Evolutionary conservation across 148 eudicot species (phyloP).

Genomic region (Simmondsia chinensis): DNA sequence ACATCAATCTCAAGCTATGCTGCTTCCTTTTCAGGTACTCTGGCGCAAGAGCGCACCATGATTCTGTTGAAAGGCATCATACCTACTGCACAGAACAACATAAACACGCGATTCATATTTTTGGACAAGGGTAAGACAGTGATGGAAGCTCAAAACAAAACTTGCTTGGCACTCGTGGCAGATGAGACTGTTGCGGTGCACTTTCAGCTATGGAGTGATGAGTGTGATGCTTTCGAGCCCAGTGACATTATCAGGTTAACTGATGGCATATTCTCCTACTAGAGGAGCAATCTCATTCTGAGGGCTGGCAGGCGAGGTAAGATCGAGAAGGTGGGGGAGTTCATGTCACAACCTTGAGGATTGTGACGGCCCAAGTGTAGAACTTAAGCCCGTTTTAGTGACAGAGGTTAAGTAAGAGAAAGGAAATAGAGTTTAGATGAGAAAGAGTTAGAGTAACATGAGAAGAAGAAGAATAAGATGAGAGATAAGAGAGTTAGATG

Average conservation of each 20-base stretch:
- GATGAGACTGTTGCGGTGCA: slow-evolving; percentile 85
- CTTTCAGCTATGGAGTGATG: slow-evolving; percentile 83
- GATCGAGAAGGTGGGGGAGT: slow-evolving; percentile 53
- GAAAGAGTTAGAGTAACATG: no score
- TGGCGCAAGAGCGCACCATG: no score
- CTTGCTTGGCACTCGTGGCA: slow-evolving; percentile 76
- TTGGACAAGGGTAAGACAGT: slow-evolving; percentile 54
- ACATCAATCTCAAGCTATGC: no score
- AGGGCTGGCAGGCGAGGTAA: slow-evolving; percentile 64
- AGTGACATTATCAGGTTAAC: slow-evolving; percentile 37
- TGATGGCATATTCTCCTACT: slow-evolving; percentile 52
- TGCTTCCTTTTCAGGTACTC: no score
- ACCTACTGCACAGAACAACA: slow-evolving; percentile 73
- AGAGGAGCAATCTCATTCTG: slow-evolving; percentile 28
- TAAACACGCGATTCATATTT: slow-evolving; percentile 55
- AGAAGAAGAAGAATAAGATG: no score
- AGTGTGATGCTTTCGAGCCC: slow-evolving; percentile 63
- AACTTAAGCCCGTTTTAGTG: no score
- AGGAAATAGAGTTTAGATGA: no score
- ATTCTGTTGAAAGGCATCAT: slow-evolving; percentile 41
- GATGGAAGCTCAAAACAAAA: slow-evolving; percentile 39
- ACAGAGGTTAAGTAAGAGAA: no score
- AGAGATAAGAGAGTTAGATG: no score
- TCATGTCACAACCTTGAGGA: no score
- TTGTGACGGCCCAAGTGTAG: no score